phyloP scores from a whole-genome alignment of 495 filamentous ascomycete species.

The Penicillium malachiteum region DNA sequence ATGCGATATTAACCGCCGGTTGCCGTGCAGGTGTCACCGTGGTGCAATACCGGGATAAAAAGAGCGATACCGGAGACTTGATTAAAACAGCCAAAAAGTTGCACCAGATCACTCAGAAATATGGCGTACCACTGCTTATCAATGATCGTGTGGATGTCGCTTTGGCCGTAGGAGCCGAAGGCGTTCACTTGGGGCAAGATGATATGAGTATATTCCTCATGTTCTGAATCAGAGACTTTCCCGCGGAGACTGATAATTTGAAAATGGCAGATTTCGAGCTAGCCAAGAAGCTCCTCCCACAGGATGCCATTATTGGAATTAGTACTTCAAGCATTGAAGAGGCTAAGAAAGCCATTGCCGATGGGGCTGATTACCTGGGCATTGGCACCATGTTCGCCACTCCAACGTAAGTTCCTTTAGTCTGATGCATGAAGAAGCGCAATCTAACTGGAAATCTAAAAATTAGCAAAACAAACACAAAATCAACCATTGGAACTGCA shows the following conservation, averaged over 20 bases:
- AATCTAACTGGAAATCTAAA: constrained; percentile 8
- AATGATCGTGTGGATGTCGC: constrained; percentile 96
- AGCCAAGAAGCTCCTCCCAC: constrained; percentile 71
- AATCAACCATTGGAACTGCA: constrained; percentile 76
- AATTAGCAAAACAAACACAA: constrained; percentile 63
- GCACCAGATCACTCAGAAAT: constrained; percentile 63
- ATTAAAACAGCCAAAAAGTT: constrained; percentile 69
- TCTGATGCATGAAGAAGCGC: not conserved
- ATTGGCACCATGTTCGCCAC: constrained; percentile 87
- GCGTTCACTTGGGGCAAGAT: constrained; percentile 93
- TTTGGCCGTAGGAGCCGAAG: constrained; percentile 79
- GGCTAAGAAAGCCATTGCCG: constrained; percentile 61
- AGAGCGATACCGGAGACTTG: constrained; percentile 68
- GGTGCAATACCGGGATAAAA: constrained; percentile 91
- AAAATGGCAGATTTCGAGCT: constrained; percentile 37
- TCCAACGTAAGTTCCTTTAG: constrained; percentile 58
- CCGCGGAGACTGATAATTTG: constrained; percentile 1
- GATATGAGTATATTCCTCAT: constrained; percentile 66
- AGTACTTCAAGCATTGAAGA: constrained; percentile 68
- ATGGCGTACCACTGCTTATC: constrained; percentile 80
- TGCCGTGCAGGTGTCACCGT: constrained; percentile 64
- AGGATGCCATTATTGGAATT: constrained; percentile 68
- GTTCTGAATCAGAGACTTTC: not conserved
- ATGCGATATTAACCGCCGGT: constrained; percentile 10
- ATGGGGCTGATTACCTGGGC: constrained; percentile 84